A percentile compares a stretch with the other conserved stretches of the same genome.
phyloP scores from a whole-genome alignment of 768 basidiomycete species.

The Asterophora lycoperdoides region DNA sequence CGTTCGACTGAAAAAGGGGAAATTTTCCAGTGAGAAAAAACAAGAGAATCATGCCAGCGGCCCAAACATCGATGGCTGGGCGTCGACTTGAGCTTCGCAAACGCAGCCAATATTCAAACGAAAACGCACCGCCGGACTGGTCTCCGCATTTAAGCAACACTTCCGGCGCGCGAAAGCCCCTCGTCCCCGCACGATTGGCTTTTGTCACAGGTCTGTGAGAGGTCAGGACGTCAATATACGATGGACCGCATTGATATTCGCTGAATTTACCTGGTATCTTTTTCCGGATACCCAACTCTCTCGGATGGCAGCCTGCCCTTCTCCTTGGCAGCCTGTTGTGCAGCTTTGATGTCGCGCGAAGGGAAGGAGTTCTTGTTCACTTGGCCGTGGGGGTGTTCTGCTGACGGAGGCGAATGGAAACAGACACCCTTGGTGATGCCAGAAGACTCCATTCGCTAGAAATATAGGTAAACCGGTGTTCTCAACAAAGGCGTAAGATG shows the following conservation, averaged over 20 bases:
- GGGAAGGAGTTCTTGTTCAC: conserved; percentile 43
- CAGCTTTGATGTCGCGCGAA: conserved; percentile 45
- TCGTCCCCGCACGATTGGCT: conserved; percentile 93
- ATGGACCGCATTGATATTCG: neutral
- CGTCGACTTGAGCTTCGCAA: conserved; percentile 1
- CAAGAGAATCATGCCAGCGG: conserved; percentile 85
- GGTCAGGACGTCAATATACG: conserved; percentile 2
- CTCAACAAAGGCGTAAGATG: neutral
- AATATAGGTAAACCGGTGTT: neutral
- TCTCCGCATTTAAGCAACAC: conserved; percentile 92
- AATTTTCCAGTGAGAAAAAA: conserved; percentile 93
- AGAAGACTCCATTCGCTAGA: conserved; percentile 52
- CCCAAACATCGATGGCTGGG: conserved; percentile 95
- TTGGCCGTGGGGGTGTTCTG: conserved; percentile 65
- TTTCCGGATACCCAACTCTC: conserved; percentile 71
- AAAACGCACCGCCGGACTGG: conserved; percentile 78
- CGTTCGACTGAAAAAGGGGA: conserved; percentile 89
- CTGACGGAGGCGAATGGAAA: conserved; percentile 68
- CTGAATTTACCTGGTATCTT: conserved; percentile 59
- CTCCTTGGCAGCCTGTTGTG: conserved; percentile 56
- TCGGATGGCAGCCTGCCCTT: conserved; percentile 55
- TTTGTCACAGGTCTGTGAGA: conserved; percentile 67
- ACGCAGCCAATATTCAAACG: neutral
- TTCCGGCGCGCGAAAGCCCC: conserved; percentile 96
- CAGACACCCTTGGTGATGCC: conserved; percentile 53